Base-by-base conservation (phyloP, 2,329 filamentous ascomycete genomes). In the Arthrobotrys iridis region DNA sequence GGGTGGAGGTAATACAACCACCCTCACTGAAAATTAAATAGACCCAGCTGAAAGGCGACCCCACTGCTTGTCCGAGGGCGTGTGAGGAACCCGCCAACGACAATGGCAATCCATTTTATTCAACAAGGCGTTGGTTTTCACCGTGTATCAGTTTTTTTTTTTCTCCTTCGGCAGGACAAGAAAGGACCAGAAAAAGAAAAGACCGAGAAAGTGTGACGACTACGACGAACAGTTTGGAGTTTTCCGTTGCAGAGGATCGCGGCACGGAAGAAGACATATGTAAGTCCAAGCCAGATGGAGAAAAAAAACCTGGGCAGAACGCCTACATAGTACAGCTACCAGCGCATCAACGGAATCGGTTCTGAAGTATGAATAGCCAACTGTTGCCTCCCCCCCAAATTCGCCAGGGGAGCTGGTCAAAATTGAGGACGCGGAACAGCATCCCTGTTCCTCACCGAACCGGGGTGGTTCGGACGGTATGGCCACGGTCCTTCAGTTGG, bases 401-500 rank as follows among this genome's bases (percentile, higher is more conserved):
- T 48, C 43, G 67, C 59, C 67, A 63, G 67, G 66, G 66, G 57
- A 72, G 68, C 60, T 73, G 48, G 68, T 59, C 50, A 57, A 37
- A 62, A 64, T 67, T 66, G 20, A 33, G 66, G 62, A 67, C 70
- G 70, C 70, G 70, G 70, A 74, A 74, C 43, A 43, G 45, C 15
- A 74, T 74, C 70, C 70, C 62, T 74, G 70, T 45, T 33, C 33
- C 11, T 26, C 33, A 46, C n/a, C 30, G 24, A 57, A 67, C 70
- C 26, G 45, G 70, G 70, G 70, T 73, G 26, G 37, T 73, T 66
- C 60, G 60, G 60, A 73, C 45, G 60, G 52, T 63, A 66, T 45
- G 43, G 70, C 70, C 70, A 74, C 65, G 70, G 68, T 73, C 52
- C 40, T 48, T 15, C 11, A 64, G 50, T 59, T 72, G 58, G 67